Conservation (phyloP, 208 protist genomes). For the Trypanosoma mega region DNA sequence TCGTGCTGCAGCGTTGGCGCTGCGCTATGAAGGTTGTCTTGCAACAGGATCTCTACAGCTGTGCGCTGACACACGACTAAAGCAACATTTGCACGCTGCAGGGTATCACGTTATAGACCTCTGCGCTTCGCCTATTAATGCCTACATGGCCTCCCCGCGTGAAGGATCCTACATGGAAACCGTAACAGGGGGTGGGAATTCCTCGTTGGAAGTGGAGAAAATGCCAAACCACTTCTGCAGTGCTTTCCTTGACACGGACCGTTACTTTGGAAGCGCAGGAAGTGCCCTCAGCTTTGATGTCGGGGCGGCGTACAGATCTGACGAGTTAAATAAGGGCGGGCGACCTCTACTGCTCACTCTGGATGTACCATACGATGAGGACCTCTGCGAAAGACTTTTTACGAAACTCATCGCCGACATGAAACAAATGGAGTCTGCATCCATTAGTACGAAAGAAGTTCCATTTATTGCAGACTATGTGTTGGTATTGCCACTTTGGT, state of each 20-base stretch:
- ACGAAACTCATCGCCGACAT: conserved; percentile 76
- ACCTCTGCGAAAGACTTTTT: conserved; percentile 85
- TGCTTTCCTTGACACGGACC: conserved; percentile 83
- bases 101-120: conserved; percentile 87
- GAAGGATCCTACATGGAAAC: conserved; percentile 9
- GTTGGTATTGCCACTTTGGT: conserved; percentile 85
- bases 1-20: conserved; percentile 61
- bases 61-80: conserved; percentile 79
- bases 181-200: not conserved
- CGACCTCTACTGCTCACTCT: conserved; percentile 75
- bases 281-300: conserved; percentile 75
- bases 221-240: conserved; percentile 79
- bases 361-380: conserved; percentile 89
- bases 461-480: conserved; percentile 64
- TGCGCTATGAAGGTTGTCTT: conserved; percentile 80
- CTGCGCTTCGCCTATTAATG: conserved; percentile 89
- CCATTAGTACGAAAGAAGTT: not conserved
- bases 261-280: conserved; percentile 84
- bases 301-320: conserved; percentile 29
- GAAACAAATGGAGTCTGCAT: conserved; percentile 6
- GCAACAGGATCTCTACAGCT: conserved; percentile 84
- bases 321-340: conserved; percentile 33
- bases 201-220: conserved; percentile 32
- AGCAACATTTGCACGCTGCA: conserved; percentile 72
- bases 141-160: conserved; percentile 69